These are phyloP conservation scores for Brasilioporus rufonigricans DNA, from an alignment of 768 basidiomycete genomes.

Conservation along the genomic window DNA sequence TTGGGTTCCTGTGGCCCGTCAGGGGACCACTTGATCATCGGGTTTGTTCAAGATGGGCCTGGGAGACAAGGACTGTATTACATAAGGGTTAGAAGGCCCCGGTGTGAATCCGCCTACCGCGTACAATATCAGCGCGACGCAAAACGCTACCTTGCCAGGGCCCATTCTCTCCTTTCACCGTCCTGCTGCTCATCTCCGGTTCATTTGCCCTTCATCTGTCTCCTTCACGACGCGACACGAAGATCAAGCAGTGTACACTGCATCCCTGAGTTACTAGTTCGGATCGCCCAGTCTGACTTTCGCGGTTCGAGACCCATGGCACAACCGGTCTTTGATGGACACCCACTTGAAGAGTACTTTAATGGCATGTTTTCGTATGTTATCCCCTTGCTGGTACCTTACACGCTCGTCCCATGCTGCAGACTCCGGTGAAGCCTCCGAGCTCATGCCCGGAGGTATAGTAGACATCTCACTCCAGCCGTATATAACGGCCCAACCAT, in stretches of 20 bases:
- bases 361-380: slow-evolving; percentile 42
- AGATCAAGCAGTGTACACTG: slow-evolving; percentile 22
- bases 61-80: not conserved
- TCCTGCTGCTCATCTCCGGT: slow-evolving; percentile 24
- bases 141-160: not conserved
- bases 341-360: slow-evolving; percentile 72
- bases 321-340: slow-evolving; percentile 73
- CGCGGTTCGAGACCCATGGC: slow-evolving; percentile 48
- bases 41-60: not conserved
- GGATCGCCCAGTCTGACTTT: slow-evolving; percentile 10
- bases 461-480: slow-evolving; percentile 31
- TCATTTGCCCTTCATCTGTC: not conserved
- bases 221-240: slow-evolving; percentile 22
- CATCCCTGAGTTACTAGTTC: slow-evolving; percentile 1
- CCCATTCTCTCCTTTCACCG: slow-evolving; percentile 20
- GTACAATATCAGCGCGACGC: not conserved
- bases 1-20: too few species aligned
- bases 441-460: slow-evolving; percentile 57
- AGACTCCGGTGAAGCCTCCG: slow-evolving; percentile 61
- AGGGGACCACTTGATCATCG: too few species aligned
- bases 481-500: slow-evolving; percentile 7
- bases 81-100: not conserved
- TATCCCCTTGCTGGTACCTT: not conserved
- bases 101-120: not conserved
- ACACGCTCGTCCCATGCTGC: slow-evolving; percentile 15